phyloP scores from a whole-genome alignment of 768 basidiomycete species.

The Lactifluus piperatus region DNA sequence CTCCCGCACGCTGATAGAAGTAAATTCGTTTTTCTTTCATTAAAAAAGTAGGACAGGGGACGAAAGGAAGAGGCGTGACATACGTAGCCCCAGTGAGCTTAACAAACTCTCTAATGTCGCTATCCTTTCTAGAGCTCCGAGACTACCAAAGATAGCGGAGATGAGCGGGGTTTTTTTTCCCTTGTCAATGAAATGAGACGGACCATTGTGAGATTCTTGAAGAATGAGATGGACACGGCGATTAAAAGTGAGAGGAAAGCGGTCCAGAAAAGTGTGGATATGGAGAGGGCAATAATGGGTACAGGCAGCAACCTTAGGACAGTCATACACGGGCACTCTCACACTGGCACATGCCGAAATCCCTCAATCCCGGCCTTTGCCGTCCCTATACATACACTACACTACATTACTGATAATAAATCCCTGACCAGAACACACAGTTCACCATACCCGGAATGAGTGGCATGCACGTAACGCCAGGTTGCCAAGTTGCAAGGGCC shows the following conservation, averaged over 20 bases:
- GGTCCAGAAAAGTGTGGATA: background rate
- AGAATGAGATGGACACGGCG: background rate
- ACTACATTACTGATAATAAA: no score
- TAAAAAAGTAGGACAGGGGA: background rate
- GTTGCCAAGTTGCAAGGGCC: background rate
- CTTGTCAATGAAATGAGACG: background rate
- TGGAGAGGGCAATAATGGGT: constrained; percentile 1
- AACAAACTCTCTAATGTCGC: constrained; percentile 11
- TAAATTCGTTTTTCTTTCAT: background rate
- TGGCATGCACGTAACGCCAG: background rate
- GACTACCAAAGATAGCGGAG: constrained; percentile 3
- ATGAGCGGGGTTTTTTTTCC: background rate
- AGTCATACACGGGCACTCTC: background rate
- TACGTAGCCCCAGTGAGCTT: constrained; percentile 16
- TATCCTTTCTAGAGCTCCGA: constrained; percentile 10
- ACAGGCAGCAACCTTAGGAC: background rate
- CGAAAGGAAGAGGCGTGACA: background rate
- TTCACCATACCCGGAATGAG: background rate
- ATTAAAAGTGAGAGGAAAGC: constrained; percentile 4
- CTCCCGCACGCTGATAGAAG: constrained; percentile 35
- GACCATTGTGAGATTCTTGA: constrained; percentile 11
- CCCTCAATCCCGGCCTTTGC: background rate
- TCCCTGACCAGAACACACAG: no score
- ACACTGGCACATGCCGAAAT: background rate
- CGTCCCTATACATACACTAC: background rate